phyloP scores from a whole-genome alignment of 2,329 filamentous ascomycete species.

The Fusarium transvaalense region DNA sequence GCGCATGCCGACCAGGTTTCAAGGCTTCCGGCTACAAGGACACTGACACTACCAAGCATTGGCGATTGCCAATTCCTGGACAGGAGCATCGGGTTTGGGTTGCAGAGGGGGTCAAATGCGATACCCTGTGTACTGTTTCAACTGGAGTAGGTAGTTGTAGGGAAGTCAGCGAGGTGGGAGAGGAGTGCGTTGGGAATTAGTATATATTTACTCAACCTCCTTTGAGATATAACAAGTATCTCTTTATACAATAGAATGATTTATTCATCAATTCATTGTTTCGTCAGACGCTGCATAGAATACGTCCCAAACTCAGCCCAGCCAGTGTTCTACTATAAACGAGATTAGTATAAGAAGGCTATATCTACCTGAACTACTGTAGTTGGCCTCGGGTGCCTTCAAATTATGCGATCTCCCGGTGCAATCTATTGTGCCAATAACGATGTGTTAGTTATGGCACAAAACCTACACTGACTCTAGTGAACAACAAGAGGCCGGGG shows the following conservation, averaged over 20 bases:
- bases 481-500: too few relatives aligned
- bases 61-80: neutral
- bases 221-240: neutral
- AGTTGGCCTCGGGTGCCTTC: too few relatives aligned
- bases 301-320: too few relatives aligned
- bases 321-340: too few relatives aligned
- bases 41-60: neutral
- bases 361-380: too few relatives aligned
- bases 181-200: neutral
- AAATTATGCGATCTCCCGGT: too few relatives aligned
- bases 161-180: neutral
- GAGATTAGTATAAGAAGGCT: too few relatives aligned
- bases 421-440: too few relatives aligned
- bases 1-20: neutral
- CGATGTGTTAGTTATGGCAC: too few relatives aligned
- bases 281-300: too few relatives aligned
- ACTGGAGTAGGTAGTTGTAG: neutral
- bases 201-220: neutral
- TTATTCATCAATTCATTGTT: too few relatives aligned
- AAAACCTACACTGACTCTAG: too few relatives aligned
- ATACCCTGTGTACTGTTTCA: neutral
- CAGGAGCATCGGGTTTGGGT: slow-evolving; percentile 3
- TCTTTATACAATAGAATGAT: neutral
- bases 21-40: neutral
- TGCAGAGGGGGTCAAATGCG: slow-evolving; percentile 1